Percentiles rank a stretch among this genome's conserved stretches.
These are phyloP conservation scores for Lineolata rhizophorae DNA, from an alignment of 495 filamentous ascomycete genomes.

Conservation along the genomic window DNA sequence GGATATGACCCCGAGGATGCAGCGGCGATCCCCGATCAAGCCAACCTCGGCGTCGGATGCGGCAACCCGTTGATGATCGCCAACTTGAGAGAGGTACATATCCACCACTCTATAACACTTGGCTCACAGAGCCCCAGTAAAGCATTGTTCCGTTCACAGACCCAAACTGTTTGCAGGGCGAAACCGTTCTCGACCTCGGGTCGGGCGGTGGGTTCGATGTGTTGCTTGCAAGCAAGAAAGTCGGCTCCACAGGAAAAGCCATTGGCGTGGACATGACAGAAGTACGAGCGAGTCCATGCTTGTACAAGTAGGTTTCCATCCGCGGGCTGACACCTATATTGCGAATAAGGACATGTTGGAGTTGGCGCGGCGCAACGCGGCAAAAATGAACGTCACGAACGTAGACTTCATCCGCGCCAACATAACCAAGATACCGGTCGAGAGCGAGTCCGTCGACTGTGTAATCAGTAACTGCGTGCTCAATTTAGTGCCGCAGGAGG, in stretches of 20 bases:
- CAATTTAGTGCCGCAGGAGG: conserved; percentile 35
- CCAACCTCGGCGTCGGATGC: conserved; percentile 45
- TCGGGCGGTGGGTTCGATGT: conserved; percentile 42
- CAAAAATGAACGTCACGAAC: conserved; percentile 24
- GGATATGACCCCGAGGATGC: conserved; percentile 37
- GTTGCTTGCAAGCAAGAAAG: conserved; percentile 33
- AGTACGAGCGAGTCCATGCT: conserved; percentile 12
- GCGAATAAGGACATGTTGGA: conserved; percentile 33
- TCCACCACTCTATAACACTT: neutral
- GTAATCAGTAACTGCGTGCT: conserved; percentile 45
- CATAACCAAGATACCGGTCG: conserved; percentile 31
- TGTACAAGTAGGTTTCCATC: neutral
- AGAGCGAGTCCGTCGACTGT: conserved; percentile 25
- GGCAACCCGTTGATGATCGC: conserved; percentile 40
- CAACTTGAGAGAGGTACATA: conserved; percentile 25
- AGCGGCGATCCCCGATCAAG: conserved; percentile 25
- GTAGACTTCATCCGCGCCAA: conserved; percentile 27
- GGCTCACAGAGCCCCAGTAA: too few relatives aligned
- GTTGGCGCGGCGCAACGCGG: conserved; percentile 22
- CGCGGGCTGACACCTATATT: conserved; percentile 1
- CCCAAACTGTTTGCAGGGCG: too few relatives aligned
- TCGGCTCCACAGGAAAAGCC: conserved; percentile 29
- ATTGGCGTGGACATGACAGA: conserved; percentile 51
- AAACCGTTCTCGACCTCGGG: conserved; percentile 41
- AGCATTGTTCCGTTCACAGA: too few relatives aligned